Percentiles rank a stretch among this genome's conserved stretches.
phyloP scores from a whole-genome alignment of 2,329 filamentous ascomycete species.

The Fusarium sp. region DNA sequence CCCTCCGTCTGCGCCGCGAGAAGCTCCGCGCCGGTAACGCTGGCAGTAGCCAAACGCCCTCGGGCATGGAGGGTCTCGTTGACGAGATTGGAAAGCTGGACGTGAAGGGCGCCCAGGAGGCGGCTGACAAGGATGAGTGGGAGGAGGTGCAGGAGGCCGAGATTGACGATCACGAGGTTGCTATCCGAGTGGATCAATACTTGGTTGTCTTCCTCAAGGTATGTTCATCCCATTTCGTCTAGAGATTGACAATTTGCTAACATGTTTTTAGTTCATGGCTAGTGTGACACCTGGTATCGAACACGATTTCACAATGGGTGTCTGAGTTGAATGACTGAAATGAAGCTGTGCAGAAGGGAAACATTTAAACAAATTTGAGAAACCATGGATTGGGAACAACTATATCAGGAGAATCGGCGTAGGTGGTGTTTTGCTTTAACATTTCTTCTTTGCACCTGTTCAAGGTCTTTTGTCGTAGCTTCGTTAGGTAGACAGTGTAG shows the following conservation, averaged over 20 bases:
- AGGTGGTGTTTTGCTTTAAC: constrained; percentile 33
- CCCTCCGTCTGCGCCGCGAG: constrained; percentile 87
- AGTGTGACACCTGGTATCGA: constrained; percentile 92
- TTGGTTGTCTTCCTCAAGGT: constrained; percentile 89
- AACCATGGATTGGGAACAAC: constrained; percentile 11
- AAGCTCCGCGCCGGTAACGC: constrained; percentile 74
- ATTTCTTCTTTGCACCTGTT: constrained; percentile 2
- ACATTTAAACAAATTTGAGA: neutral
- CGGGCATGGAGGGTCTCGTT: constrained; percentile 86
- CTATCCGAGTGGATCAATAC: constrained; percentile 90
- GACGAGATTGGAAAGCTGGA: constrained; percentile 80
- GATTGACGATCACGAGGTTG: constrained; percentile 77
- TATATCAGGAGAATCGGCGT: constrained; percentile 38
- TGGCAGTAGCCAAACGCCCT: constrained; percentile 18
- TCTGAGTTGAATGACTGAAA: constrained; percentile 22
- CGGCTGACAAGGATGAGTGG: constrained; percentile 71
- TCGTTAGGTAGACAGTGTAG: constrained; percentile 18
- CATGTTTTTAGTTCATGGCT: constrained; percentile 72
- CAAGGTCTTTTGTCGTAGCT: constrained; percentile 1
- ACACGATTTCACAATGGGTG: constrained; percentile 46
- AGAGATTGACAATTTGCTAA: constrained; percentile 8
- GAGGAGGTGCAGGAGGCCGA: constrained; percentile 72
- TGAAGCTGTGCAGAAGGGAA: neutral
- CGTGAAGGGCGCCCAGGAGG: constrained; percentile 64
- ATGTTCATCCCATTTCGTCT: constrained; percentile 41